Evolutionary conservation across 192 early-diverging fungal genomes (phyloP).

Genomic region (Gamsiella multidivaricata): DNA sequence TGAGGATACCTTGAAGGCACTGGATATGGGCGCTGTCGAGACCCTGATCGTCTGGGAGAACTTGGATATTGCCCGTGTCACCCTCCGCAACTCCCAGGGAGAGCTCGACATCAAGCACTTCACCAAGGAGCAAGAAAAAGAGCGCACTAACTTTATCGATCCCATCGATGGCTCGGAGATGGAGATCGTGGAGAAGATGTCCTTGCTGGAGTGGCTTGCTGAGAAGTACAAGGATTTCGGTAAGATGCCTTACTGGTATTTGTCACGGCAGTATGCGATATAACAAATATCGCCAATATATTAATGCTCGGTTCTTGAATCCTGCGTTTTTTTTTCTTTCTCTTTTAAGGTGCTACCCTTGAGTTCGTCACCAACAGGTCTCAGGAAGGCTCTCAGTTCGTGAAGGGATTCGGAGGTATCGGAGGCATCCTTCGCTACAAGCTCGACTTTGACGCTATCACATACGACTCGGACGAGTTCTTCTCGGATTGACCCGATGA

Average conservation of each 20-base stretch:
- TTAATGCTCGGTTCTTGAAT: no score
- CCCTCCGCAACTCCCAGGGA: constrained; percentile 79
- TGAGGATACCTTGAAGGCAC: constrained; percentile 94
- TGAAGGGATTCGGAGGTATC: constrained; percentile 99
- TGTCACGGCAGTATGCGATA: background rate
- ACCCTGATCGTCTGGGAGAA: constrained; percentile 98
- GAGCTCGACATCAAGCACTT: constrained; percentile 76
- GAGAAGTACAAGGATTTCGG: constrained; percentile 98
- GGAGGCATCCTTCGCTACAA: constrained; percentile 97
- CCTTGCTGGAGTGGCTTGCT: constrained; percentile 97
- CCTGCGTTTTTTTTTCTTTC: background rate
- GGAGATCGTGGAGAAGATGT: constrained; percentile 82
- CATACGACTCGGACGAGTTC: constrained; percentile 73
- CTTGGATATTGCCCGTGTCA: constrained; percentile 83
- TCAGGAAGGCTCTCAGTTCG: constrained; percentile 97
- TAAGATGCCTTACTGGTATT: constrained; percentile 8
- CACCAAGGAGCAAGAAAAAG: constrained; percentile 88
- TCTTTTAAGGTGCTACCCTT: constrained; percentile 71
- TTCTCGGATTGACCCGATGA: constrained; percentile 62
- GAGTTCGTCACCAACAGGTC: constrained; percentile 98
- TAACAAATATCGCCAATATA: no score
- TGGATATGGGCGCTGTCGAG: constrained; percentile 99
- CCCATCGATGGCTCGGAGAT: constrained; percentile 76
- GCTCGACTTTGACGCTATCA: constrained; percentile 80
- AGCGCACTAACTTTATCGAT: constrained; percentile 77